A percentile compares a stretch with the other conserved stretches of the same genome.
These are phyloP conservation scores for Eutypa lata DNA, from an alignment of 2,329 filamentous ascomycete species.

Conservation along the genomic window DNA sequence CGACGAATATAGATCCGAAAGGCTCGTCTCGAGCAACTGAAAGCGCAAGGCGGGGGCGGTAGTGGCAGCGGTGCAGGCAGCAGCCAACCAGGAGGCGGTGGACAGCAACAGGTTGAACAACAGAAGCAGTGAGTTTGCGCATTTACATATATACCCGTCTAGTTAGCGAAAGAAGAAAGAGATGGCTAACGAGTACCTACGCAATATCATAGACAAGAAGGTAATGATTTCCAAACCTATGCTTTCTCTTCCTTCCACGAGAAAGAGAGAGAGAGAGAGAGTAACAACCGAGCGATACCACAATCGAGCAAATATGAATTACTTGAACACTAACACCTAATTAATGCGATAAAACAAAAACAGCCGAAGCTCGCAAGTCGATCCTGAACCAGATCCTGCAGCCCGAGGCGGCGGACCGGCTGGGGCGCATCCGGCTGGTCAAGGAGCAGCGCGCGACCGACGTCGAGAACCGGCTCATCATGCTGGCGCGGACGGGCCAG, in stretches of 20 bases:
- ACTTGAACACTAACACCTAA: too few relatives aligned
- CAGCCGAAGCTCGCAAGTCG: conserved; percentile 66
- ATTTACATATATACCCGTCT: neutral
- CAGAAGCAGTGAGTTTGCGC: conserved; percentile 55
- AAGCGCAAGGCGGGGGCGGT: conserved; percentile 61
- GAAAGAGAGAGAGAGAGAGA: too few relatives aligned
- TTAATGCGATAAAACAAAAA: conserved; percentile 11
- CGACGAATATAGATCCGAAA: conserved; percentile 74
- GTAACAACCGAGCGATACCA: too few relatives aligned
- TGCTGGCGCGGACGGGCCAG: conserved; percentile 85
- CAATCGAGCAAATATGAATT: too few relatives aligned
- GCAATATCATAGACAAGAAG: neutral
- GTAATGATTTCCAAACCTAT: too few relatives aligned
- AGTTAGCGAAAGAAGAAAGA: neutral
- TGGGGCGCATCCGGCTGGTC: conserved; percentile 91
- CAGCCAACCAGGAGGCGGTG: conserved; percentile 40
- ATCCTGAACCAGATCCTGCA: conserved; percentile 92
- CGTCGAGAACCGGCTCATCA: conserved; percentile 89
- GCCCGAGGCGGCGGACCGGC: conserved; percentile 87
- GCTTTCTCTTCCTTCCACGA: too few relatives aligned
- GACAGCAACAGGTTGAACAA: conserved; percentile 54
- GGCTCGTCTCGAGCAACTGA: conserved; percentile 90
- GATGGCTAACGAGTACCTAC: neutral
- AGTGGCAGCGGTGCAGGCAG: conserved; percentile 44
- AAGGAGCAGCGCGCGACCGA: conserved; percentile 88